Base-by-base conservation (phyloP, 345 rosid genomes). In the Lepidium sativum region DNA sequence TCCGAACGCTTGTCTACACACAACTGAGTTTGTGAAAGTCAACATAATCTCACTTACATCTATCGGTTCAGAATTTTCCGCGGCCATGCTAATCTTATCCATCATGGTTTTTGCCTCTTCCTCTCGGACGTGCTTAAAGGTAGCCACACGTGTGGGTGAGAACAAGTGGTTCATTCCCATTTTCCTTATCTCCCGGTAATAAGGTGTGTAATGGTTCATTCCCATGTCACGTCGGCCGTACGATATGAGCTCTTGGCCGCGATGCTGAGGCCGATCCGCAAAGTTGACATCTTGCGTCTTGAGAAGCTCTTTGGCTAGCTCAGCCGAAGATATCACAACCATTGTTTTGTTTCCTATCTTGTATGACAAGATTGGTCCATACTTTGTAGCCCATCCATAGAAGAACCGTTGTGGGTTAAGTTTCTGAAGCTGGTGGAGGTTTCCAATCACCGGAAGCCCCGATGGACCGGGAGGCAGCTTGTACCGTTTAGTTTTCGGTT, bases 361-460 rank as follows among this genome's bases (percentile, higher is more conserved):
- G 12, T 83, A 41, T 9, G 76, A 80, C 37, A 83, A 57, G 15
- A 86, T 47, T 13, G 88, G 81, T 1, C 84, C 87, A 15, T 74
- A 79, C 5, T 45, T 68, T 65, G 73, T 69, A 7, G 86, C 79
- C 53, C 84, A 85, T 9, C 66, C 35, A 70, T 68, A 31, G 27
- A 83, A 52, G 35, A 65, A 60, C 0, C 21, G 54, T 53, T 76
- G 85, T 38, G 74, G 71, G 71, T 48, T 49, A 7, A 67, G 42
- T 12, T 0, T 50, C 21, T 52, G 42, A 45, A 86, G 64, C 34
- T 78, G 85, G 60, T 68, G 80, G 27, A 86, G 54, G 78, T 83
- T 86, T 6, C 89, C 85, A n/a, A 83, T 66, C 6, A 83, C 32
- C 4, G 85, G 86, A 68, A 83, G 80, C 1, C 63, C 66, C 11